Evolutionary conservation across 441 rosid genomes (phyloP), one percentile per base, ranked within the genome.

Genomic region (Iberis amara): DNA sequence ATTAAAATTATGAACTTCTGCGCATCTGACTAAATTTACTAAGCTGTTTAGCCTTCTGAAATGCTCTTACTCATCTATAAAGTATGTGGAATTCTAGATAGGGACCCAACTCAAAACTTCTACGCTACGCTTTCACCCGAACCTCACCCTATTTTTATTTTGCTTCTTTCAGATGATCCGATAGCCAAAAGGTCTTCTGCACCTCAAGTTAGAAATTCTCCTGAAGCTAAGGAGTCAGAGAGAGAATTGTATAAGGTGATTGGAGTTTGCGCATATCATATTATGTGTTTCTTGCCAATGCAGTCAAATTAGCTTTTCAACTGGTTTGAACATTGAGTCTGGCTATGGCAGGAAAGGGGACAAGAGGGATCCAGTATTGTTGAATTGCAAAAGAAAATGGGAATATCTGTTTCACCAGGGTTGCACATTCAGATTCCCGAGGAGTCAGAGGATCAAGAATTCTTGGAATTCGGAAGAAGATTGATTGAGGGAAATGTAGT

Each of bases 371-470:
- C 65, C 50, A 72, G 75, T 55, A 15, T 88, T 24, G 55, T 55
- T 69, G 91, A 80, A 52, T 47, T 92, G 67, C 91, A 76, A 60
- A 88, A 73, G 75, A 77, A 73, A 54, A 48, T 84, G 52, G 84
- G 78, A 59, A 57, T 92, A 61, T 76, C 80, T 51, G 75, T 77
- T 64, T 69, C 79, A 13, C 60, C 68, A 56, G 65, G 75, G 35
- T 55, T 76, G 56, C 69, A 35, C 14, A 73, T 64, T 57, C 82
- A 79, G 59, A 77, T 84, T 42, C 56, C 76, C 10, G 85, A 84
- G 64, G 96, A 74, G 73, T 62, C 68, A 7, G 89, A 88, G 55
- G 96, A 92, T 64, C 73, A 62, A 62, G 95, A 88, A 37, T 80
- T 92, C 47, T 65, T 76, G 68, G 95, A 86, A 46, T 70, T 92